Evolutionary conservation across 192 early-diverging fungal genomes (phyloP), one percentile per base, ranked within the genome.

Genomic region (Entomortierella parvispora): DNA sequence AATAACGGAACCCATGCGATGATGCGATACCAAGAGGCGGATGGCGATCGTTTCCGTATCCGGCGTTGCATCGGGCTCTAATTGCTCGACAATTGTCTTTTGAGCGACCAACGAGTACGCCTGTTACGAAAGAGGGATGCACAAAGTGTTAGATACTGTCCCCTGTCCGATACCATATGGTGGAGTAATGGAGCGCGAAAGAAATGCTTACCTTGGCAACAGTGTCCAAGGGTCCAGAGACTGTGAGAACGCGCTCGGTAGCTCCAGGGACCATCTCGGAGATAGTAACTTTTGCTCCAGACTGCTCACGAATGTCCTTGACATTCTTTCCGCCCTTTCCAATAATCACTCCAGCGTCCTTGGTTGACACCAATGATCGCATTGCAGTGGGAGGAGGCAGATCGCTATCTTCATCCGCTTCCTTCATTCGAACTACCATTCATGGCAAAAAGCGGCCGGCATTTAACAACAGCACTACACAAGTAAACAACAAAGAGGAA

Each of bases 281-380:
- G 61, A 99, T 93, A 40, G 89, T 93, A 17, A 95, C 93, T 62
- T 89, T 89, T 58, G 93, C 95, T 42, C 92, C 91, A 64, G 92
- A 90, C 45, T 81, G 81, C 48, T 93, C 89, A 52, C 97, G 90
- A 66, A 99, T 89, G 46, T 95, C 92, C 46, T 87, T 90, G 20
- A 99, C 92, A 77, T 94, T 95, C 63, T 88, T 89, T 23, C 97
- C 97, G 61, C 84, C 87, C 80, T 93, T 92, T 40, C 93, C 93
- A 61, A 95, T 95, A 59, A 95, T 92, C n/a, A 95, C 91, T 62
- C 93, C 93, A 31, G 93, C 93, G 34, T 90, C 89, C 56, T 90
- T 90, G 17, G 88, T 87, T 17, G 81, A 79, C 4, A 90, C 85
- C 15, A 90, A 44, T 9, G 89, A 72, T 1, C 89, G 85, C 42